These are phyloP conservation scores for Heterobasidion occidentale DNA, from an alignment of 1,284 basidiomycete genomes.

Conservation along the genomic window DNA sequence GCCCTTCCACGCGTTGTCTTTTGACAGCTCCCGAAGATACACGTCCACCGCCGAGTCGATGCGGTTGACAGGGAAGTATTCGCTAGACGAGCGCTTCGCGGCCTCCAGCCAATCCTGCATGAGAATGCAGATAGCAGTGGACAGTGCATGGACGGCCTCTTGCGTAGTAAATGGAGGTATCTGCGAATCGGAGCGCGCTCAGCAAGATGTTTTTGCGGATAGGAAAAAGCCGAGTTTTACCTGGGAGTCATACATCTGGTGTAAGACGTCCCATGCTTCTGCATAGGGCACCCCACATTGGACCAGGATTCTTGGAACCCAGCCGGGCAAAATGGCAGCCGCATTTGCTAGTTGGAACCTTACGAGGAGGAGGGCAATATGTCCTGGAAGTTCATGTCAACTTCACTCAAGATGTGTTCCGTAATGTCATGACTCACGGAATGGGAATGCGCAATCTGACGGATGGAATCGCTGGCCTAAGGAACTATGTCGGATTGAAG, in stretches of 20 bases:
- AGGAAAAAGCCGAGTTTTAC: conserved; percentile 31
- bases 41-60: conserved; percentile 64
- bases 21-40: conserved; percentile 61
- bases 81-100: conserved; percentile 58
- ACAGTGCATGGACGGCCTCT: conserved; percentile 67
- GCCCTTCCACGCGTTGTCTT: conserved; percentile 36
- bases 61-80: conserved; percentile 63
- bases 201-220: background rate
- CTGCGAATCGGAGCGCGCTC: conserved; percentile 25
- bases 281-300: conserved; percentile 72
- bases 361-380: conserved; percentile 62
- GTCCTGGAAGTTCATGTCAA: conserved; percentile 34
- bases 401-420: background rate
- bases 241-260: conserved; percentile 84
- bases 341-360: conserved; percentile 60
- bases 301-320: conserved; percentile 72
- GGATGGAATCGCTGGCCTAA: conserved; percentile 84
- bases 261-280: conserved; percentile 79
- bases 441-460: conserved; percentile 84
- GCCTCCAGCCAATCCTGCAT: conserved; percentile 73
- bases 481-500: conserved; percentile 56
- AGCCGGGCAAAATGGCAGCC: conserved; percentile 57
- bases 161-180: conserved; percentile 80
- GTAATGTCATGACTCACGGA: conserved; percentile 43
- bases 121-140: conserved; percentile 70